Percentiles rank a stretch among this genome's conserved stretches.
phyloP scores from a whole-genome alignment of 192 early-diverging fungal genomes.

The Chytriomyces sp. region DNA sequence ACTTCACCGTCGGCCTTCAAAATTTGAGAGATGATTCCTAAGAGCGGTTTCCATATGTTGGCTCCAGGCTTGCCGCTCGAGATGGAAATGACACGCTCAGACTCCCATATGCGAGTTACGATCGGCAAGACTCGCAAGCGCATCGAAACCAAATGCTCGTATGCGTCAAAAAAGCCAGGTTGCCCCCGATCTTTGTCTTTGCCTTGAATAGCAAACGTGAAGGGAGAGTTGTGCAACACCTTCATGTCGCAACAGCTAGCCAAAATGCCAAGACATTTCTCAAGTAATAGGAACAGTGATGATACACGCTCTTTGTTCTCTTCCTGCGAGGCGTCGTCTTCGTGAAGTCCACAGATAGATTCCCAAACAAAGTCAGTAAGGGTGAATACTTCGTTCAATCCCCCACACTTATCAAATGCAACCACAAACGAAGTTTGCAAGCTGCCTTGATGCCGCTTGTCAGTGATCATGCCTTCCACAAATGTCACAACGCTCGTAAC shows the following conservation, averaged over 20 bases:
- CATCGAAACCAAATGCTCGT: constrained; percentile 67
- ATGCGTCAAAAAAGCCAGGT: constrained; percentile 68
- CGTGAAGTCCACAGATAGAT: neutral
- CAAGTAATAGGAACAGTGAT: constrained; percentile 51
- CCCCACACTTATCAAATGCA: constrained; percentile 62
- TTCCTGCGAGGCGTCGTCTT: constrained; percentile 18
- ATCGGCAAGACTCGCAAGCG: constrained; percentile 63
- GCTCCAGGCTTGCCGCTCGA: constrained; percentile 40
- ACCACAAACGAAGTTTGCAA: constrained; percentile 67
- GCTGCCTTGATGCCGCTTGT: constrained; percentile 54
- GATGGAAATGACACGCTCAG: constrained; percentile 52
- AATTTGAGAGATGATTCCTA: constrained; percentile 63
- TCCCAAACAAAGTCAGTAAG: constrained; percentile 54
- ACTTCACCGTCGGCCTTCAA: constrained; percentile 76
- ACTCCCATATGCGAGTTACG: constrained; percentile 67
- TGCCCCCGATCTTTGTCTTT: constrained; percentile 57
- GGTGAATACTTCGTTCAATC: constrained; percentile 52
- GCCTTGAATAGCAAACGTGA: constrained; percentile 53
- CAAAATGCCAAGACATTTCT: constrained; percentile 64
- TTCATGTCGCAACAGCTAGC: constrained; percentile 71
- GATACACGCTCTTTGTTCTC: constrained; percentile 42
- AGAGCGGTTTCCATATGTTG: constrained; percentile 61
- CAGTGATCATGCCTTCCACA: constrained; percentile 20
- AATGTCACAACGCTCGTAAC: neutral
- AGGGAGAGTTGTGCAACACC: constrained; percentile 73